Conservation (phyloP, 2,329 filamentous ascomycete species). For the Aureobasidium sp. region DNA sequence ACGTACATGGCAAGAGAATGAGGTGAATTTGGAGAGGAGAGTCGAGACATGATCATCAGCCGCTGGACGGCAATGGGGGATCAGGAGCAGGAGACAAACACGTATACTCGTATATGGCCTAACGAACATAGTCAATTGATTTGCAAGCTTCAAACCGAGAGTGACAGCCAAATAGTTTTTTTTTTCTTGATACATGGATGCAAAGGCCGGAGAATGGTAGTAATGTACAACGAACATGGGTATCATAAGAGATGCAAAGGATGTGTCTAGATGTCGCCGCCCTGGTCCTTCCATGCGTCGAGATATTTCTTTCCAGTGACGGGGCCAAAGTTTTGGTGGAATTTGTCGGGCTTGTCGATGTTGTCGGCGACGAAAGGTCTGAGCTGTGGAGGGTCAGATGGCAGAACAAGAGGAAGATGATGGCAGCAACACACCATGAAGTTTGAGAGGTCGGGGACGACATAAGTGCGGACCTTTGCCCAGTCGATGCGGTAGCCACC, state of each 20-base stretch:
- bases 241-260: neutral
- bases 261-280: conserved; percentile 20
- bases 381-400: conserved; percentile 36
- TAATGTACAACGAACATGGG: too few species aligned
- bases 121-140: neutral
- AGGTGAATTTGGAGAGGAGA: neutral
- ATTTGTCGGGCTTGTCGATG: conserved; percentile 48
- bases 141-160: too few species aligned
- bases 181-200: too few species aligned
- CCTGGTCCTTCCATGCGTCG: conserved; percentile 29
- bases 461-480: conserved; percentile 83
- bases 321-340: conserved; percentile 35
- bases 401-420: neutral
- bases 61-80: neutral
- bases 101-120: neutral
- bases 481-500: conserved; percentile 82
- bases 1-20: neutral
- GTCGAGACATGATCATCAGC: neutral
- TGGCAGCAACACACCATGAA: conserved; percentile 57
- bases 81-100: neutral
- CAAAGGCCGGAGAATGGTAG: too few species aligned
- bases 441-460: conserved; percentile 62
- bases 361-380: conserved; percentile 68
- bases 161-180: too few species aligned
- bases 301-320: conserved; percentile 30